These are phyloP conservation scores for Pleurotus pulmonarius DNA, from an alignment of 768 basidiomycete species.

Conservation along the genomic window DNA sequence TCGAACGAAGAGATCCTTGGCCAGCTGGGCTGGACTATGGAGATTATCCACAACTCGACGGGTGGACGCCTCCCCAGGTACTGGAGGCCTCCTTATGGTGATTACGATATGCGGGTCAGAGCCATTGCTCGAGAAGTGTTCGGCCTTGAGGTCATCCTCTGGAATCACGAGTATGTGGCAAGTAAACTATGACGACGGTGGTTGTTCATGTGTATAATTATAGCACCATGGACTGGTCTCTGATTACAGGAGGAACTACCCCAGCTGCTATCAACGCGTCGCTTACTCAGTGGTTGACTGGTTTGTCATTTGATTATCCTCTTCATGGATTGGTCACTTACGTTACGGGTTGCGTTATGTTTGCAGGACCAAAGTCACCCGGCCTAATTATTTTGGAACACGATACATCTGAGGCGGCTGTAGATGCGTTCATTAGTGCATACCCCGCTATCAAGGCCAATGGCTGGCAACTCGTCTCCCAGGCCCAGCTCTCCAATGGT, in stretches of 20 bases:
- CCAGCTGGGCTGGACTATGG: conserved; percentile 37
- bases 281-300: conserved; percentile 56
- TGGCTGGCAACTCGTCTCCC: conserved; percentile 67
- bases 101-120: conserved; percentile 77
- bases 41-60: conserved; percentile 75
- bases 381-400: conserved; percentile 87
- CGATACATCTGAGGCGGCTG: conserved; percentile 60
- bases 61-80: conserved; percentile 66
- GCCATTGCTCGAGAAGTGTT: conserved; percentile 84
- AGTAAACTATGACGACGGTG: conserved; percentile 16
- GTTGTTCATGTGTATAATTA: conserved; percentile 1
- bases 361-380: conserved; percentile 60
- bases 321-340: neutral
- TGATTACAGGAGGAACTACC: conserved; percentile 40
- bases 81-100: conserved; percentile 91
- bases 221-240: conserved; percentile 77
- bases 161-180: conserved; percentile 78
- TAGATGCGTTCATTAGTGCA: conserved; percentile 61
- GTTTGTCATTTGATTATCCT: conserved; percentile 22
- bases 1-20: conserved; percentile 65
- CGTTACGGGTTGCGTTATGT: neutral
- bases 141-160: conserved; percentile 78
- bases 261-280: conserved; percentile 38
- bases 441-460: conserved; percentile 61
- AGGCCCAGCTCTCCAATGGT: conserved; percentile 37